Base-by-base conservation (phyloP, 2,329 filamentous ascomycete genomes). In the Byssothecium circinans region DNA sequence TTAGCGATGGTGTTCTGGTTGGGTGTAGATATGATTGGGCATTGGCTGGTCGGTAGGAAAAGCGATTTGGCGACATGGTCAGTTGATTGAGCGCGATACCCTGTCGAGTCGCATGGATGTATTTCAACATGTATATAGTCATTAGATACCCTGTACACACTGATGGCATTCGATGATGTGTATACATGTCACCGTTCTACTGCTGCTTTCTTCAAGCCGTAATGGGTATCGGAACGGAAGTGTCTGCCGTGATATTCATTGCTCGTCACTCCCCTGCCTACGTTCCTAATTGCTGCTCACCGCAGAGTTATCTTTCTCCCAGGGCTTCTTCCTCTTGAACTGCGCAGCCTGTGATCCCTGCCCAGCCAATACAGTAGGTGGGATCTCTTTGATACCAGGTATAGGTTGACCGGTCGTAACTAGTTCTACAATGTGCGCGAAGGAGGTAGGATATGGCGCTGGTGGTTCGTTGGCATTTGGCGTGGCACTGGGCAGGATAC, bases 331-430 rank as follows among this genome's bases (percentile, higher is more conserved):
- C 57, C 84, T 76, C 57, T 71, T 75, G n/a, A 74, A 63, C 18
- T 75, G 77, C n/a, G 74, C 75, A 44, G 77, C 75, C 41, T 76
- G 68, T 18, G 80, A 81, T 50, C 87, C 86, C 50, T 89, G 81
- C 4, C 87, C 86, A 44, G 84, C 78, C 17, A 91, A 77, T 4
- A 96, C 77, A 0, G 86, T 94, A 57, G 89, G 82, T 4, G 91
- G 90, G 43, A 96, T 92, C 54, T 95, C 83, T 58, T 85, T 85
- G 62, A 96, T 95, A 1, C 91, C 91, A 1, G 91, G 90, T 35
- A 96, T 87, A 0, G 88, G 86, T 59, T 89, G 84, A 43, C 90
- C 90, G 22, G 84, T 85, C 19, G 89, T 88, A 44, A 96, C 88
- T 45, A 95, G 81, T 61, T 89, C 87, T 45, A 95, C 86, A 52